Base-by-base conservation (phyloP, 129 eudicot species). In the Flaveria linearis region DNA sequence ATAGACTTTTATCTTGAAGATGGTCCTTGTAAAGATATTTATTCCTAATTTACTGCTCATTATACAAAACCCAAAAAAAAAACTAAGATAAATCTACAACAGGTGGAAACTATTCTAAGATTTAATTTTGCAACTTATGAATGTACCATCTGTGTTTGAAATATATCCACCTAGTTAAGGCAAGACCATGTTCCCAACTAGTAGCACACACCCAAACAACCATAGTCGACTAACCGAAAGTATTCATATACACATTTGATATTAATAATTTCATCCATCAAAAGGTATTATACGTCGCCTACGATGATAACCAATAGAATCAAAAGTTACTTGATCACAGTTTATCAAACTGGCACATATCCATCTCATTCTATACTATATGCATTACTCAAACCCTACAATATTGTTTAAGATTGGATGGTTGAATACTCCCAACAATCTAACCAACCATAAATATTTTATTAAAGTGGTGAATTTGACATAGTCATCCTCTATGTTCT, bases 391-490 rank as follows among this genome's bases (percentile, higher is more conserved):
- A 72, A 39, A 72, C 76, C 53, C 41, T 30, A 41, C 43, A 43
- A 61, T 15, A 20, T 22, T 14, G 4, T 60, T 45, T 4, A 60
- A 61, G 18, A 7, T 25, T 74, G 28, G 17, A 74, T 45, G 20
- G 61, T 47, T n/a, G 17, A 74, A 46, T 74, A 36, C 71, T 30
- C 46, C 46, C 71, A 74, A 74, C 70, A 74, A 74, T 45, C 58
- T 45, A 25, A 62, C 18, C 61, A 75, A 46, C 66, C 78, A 58
- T 15, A 46, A 61, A 75, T 62, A 56, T 46, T 45, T n/a, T 16
- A 28, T 41, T 3, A 1, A 45, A 53, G 4, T 16, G 4, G 12
- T 15, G 64, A 46, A 64, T 12, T 50, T 33, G 23, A 12, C 49
- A 75, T 20, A 41, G 2, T 20, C 41, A 55, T 53, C 76, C 36